These are phyloP conservation scores for Thalassiosira livingstoniorum DNA, from an alignment of 352 stramenopile genomes.

Conservation along the genomic window DNA sequence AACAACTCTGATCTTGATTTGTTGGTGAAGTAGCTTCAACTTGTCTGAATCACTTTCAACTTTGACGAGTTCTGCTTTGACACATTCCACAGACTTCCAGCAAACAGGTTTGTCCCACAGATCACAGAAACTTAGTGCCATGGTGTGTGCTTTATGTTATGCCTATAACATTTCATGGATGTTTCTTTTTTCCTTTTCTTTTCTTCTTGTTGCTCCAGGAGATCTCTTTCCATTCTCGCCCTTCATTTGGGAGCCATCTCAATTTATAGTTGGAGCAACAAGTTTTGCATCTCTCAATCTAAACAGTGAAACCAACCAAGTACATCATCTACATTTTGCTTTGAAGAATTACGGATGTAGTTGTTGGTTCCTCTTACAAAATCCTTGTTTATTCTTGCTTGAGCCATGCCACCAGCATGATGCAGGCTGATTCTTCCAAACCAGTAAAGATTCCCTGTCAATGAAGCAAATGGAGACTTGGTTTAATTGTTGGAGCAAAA, in stretches of 20 bases:
- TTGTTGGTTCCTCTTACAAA: background rate
- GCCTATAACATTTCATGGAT: conserved; percentile 19
- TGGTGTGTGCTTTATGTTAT: conserved; percentile 27
- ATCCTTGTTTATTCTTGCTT: conserved; percentile 11
- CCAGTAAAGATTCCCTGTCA: conserved; percentile 20
- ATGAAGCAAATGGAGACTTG: conserved; percentile 26
- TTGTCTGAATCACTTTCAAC: conserved; percentile 17
- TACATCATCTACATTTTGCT: background rate
- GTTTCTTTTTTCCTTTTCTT: conserved; percentile 34
- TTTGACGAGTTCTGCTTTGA: background rate
- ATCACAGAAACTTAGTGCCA: conserved; percentile 29
- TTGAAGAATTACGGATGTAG: background rate
- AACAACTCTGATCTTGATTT: conserved; percentile 24
- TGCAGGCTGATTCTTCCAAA: conserved; percentile 22
- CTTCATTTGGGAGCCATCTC: background rate
- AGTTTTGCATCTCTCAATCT: conserved; percentile 22
- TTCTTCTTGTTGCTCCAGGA: conserved; percentile 23
- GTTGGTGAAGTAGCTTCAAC: conserved; percentile 10
- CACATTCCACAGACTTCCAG: conserved; percentile 14
- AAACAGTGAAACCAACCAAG: background rate
- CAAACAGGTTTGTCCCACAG: conserved; percentile 39
- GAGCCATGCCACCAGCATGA: conserved; percentile 6
- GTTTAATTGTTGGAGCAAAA: conserved; percentile 34
- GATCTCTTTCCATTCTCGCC: background rate
- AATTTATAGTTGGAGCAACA: conserved; percentile 3